Evolutionary conservation across 2,329 filamentous ascomycete genomes (phyloP).

Genomic region (Penicillium sp.): DNA sequence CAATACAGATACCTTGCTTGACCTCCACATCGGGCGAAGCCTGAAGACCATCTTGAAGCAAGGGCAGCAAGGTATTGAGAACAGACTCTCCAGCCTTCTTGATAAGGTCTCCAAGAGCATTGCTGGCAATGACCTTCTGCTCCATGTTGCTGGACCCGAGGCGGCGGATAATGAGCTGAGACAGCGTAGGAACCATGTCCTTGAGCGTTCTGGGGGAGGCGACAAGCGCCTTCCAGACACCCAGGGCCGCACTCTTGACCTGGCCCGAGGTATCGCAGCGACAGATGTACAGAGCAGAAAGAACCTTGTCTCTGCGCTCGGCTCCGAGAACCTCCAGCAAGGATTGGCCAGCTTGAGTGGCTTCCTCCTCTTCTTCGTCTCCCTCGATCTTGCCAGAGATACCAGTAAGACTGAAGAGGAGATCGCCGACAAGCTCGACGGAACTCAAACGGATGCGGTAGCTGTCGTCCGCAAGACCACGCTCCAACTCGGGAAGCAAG

Average conservation of each 20-base stretch:
- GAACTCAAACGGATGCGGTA: conserved; percentile 98
- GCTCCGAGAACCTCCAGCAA: conserved; percentile 90
- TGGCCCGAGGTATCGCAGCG: conserved; percentile 92
- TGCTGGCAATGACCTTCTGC: conserved; percentile 97
- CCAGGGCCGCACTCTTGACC: conserved; percentile 84
- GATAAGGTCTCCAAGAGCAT: conserved; percentile 93
- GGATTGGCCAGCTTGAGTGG: conserved; percentile 86
- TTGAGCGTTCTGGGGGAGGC: conserved; percentile 89
- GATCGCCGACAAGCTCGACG: conserved; percentile 92
- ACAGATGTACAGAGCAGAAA: conserved; percentile 97
- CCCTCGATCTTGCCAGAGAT: conserved; percentile 79
- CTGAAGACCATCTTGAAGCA: conserved; percentile 86
- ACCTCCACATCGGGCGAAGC: conserved; percentile 87
- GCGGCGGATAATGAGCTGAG: conserved; percentile 89
- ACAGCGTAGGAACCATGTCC: conserved; percentile 91
- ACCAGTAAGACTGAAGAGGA: conserved; percentile 96
- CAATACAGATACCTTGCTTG: conserved; percentile 96
- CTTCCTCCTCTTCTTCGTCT: conserved; percentile 73
- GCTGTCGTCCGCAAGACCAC: conserved; percentile 94
- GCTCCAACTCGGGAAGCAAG: conserved; percentile 88
- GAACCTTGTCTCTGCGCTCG: conserved; percentile 93
- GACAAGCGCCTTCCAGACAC: conserved; percentile 96
- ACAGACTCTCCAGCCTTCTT: conserved; percentile 95
- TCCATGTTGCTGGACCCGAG: conserved; percentile 96
- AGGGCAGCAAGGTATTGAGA: conserved; percentile 80